phyloP scores from a whole-genome alignment of 208 protist genomes.

The Wallacemonas rigidus region DNA sequence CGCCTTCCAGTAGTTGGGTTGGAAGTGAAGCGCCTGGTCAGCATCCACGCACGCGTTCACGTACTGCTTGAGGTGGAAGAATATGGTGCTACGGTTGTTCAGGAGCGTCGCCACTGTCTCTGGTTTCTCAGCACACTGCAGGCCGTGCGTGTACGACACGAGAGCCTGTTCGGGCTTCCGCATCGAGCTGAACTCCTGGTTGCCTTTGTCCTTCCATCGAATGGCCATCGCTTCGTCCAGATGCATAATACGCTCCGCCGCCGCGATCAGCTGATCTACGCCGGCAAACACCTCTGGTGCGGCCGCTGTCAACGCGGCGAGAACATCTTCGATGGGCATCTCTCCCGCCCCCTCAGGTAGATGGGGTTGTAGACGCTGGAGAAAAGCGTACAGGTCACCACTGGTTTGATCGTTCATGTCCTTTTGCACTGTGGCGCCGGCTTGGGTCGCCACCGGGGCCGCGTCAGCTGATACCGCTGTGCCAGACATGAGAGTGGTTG shows the following conservation, averaged over 20 bases:
- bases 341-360: constrained; percentile 40
- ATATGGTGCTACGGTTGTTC: constrained; percentile 78
- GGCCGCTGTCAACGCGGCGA: constrained; percentile 30
- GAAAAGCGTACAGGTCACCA: constrained; percentile 51
- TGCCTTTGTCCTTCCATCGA: constrained; percentile 84
- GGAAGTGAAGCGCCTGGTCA: constrained; percentile 46
- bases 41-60: constrained; percentile 72
- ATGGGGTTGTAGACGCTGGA: constrained; percentile 20
- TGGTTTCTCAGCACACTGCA: constrained; percentile 67
- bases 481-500: too few relatives aligned
- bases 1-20: constrained; percentile 74
- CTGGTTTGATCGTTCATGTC: constrained; percentile 42
- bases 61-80: constrained; percentile 55
- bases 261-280: constrained; percentile 41
- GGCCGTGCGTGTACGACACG: constrained; percentile 74
- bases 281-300: constrained; percentile 36
- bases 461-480: neutral
- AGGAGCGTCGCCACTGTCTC: constrained; percentile 67
- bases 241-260: constrained; percentile 30
- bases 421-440: constrained; percentile 3
- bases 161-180: constrained; percentile 45
- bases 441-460: neutral
- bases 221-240: constrained; percentile 58
- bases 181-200: constrained; percentile 46
- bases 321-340: constrained; percentile 55